Evolutionary conservation across 768 basidiomycete genomes (phyloP).

Genomic region (Leucocoprinus leucothites): DNA sequence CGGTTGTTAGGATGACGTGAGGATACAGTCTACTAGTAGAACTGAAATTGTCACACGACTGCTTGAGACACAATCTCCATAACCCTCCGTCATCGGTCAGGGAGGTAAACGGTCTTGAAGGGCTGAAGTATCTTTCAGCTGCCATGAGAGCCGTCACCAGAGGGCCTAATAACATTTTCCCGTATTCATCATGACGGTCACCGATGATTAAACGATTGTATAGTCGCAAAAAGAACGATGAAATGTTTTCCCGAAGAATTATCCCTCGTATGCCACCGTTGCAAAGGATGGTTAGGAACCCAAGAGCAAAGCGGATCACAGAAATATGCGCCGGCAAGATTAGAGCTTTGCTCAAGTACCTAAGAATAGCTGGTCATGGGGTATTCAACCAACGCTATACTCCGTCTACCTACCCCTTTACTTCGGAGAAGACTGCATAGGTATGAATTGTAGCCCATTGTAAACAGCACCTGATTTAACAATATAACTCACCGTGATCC

Average conservation of each 20-base stretch:
- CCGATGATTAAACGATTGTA: not conserved
- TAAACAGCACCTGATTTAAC: not conserved
- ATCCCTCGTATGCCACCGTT: constrained; percentile 1
- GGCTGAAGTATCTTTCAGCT: constrained; percentile 8
- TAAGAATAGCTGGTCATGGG: not conserved
- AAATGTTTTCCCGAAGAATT: constrained; percentile 12
- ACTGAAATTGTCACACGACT: not conserved
- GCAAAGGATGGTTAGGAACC: constrained; percentile 9
- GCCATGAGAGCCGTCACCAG: constrained; percentile 2
- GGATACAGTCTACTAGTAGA: not conserved
- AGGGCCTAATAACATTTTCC: constrained; percentile 2
- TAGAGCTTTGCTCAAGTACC: not conserved
- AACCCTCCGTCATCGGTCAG: not conserved
- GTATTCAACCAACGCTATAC: not conserved
- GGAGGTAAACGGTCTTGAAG: not conserved
- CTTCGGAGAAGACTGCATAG: constrained; percentile 5
- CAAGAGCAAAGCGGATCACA: constrained; percentile 10
- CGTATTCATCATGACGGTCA: not conserved
- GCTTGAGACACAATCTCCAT: constrained; percentile 3
- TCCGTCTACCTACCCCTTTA: not conserved
- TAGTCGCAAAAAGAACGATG: constrained; percentile 3
- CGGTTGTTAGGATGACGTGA: too few species aligned
- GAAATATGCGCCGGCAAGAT: not conserved
- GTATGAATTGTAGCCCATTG: not conserved
- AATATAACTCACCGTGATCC: not conserved